Conservation (phyloP, 225 moss, liverwort and hornwort genomes). For the Rhytidiadelphus loreus region DNA sequence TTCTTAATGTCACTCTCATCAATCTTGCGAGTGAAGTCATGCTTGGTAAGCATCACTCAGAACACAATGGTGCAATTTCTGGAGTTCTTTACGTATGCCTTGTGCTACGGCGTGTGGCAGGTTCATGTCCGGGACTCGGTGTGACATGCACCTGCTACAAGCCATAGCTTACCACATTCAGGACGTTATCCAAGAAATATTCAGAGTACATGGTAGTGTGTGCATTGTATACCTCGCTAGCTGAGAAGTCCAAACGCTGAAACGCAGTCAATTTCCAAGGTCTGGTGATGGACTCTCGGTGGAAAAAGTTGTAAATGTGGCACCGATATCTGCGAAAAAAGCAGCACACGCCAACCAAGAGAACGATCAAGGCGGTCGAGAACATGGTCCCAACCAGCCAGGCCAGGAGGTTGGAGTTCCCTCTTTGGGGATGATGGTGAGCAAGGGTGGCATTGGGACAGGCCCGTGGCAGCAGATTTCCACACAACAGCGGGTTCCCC, state of each 20-base stretch:
- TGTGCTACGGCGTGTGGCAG: neutral
- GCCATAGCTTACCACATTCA: neutral
- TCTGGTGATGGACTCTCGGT: slow-evolving; percentile 38
- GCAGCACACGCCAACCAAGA: slow-evolving; percentile 56
- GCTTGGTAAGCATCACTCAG: neutral
- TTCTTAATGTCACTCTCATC: neutral
- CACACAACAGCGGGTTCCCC: slow-evolving; percentile 72
- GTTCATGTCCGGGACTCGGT: neutral
- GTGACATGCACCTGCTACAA: neutral
- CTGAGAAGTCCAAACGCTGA: slow-evolving; percentile 86
- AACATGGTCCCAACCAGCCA: slow-evolving; percentile 85
- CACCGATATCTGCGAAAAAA: slow-evolving; percentile 47
- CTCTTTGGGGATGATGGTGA: neutral
- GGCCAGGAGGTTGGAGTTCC: slow-evolving; percentile 27
- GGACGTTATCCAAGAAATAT: neutral
- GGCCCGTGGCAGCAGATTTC: slow-evolving; percentile 17
- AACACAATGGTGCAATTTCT: neutral
- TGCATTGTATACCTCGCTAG: slow-evolving; percentile 37
- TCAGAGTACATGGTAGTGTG: neutral
- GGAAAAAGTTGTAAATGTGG: slow-evolving; percentile 38
- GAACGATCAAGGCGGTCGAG: slow-evolving; percentile 39
- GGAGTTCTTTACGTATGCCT: neutral
- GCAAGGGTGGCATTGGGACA: neutral
- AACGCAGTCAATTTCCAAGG: slow-evolving; percentile 92
- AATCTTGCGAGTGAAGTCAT: neutral